Base-by-base conservation (phyloP, 2,329 filamentous ascomycete species). In the Diatrype stigma region DNA sequence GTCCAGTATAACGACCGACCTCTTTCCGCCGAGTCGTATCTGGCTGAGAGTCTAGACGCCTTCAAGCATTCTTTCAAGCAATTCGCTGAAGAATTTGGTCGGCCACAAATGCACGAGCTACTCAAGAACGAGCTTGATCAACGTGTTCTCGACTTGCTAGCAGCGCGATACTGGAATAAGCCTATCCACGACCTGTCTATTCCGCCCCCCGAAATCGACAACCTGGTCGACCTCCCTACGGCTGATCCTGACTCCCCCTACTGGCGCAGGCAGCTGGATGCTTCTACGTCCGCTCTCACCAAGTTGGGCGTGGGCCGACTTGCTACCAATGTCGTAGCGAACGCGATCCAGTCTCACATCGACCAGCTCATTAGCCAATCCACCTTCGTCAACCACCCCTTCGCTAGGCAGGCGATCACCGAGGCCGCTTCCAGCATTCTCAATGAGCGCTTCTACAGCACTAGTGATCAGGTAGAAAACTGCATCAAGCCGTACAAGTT, bases 401-500 rank as follows among this genome's bases (percentile, higher is more conserved):
- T 94, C 62, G 94, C 94, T 10, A 86, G 90, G 34, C 85, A 94
- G 68, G 89, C 90, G n/a, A 97, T 99, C 58, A 88, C 85, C 45
- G 91, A 96, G 60, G 92, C 94, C 1, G 90, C 91, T 1, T 88
- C 90, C 0, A 87, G 84, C 23, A 97, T 99, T 48, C 74, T 99
- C 12, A 94, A 94, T 58, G 94, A 99, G 63, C 81, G 93, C 14
- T 96, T 96, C 57, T 97, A 96, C 72, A 94, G 93, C 70, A 99
- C 95, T 1, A 94, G 89, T 56, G 95, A 99, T 63, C 94, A 97
- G 71, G 89, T 99, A 1, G 94, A 99, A 70, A 97, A 97, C 66
- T 99, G 93, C 67, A 95, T 99, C 71, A 99, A 99, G 70, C 94
- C 95, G 0, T 99, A 93, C 76, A 99, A 99, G 67, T 97, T 93